Percentiles rank a stretch among this genome's conserved stretches.
These are phyloP conservation scores for Aspergillus viridinutans DNA, from an alignment of 2,329 filamentous ascomycete genomes.

Conservation along the genomic window DNA sequence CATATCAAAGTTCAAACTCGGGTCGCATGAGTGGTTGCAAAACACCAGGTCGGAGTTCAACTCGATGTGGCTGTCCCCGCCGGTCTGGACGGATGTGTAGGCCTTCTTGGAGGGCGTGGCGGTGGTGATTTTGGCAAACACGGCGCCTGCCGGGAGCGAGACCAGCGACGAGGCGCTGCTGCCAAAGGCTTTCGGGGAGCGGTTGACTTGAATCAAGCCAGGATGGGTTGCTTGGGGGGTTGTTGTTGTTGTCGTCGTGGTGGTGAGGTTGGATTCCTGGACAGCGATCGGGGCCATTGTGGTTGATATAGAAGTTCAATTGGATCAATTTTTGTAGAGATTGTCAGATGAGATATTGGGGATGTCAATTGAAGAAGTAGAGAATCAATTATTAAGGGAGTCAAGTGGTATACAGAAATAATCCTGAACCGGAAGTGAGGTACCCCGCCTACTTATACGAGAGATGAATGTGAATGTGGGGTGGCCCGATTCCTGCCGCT, in stretches of 20 bases:
- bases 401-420: background rate
- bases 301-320: background rate
- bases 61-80: conserved; percentile 49
- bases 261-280: conserved; percentile 6
- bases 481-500: background rate
- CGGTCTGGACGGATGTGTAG: conserved; percentile 52
- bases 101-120: conserved; percentile 43
- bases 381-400: too few relatives aligned
- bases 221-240: conserved; percentile 24
- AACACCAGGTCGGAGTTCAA: conserved; percentile 55
- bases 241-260: conserved; percentile 5
- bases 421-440: background rate
- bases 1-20: conserved; percentile 53
- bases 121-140: conserved; percentile 46
- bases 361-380: too few relatives aligned
- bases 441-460: background rate
- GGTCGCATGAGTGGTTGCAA: conserved; percentile 55
- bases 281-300: conserved; percentile 21
- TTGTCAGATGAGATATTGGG: too few relatives aligned
- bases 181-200: conserved; percentile 31
- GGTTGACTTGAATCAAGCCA: conserved; percentile 23
- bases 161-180: conserved; percentile 46
- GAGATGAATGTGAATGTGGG: background rate
- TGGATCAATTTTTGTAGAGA: background rate
- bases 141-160: conserved; percentile 46